Base-by-base conservation (phyloP, 306 rosid genomes). In the Vigna hirtella region DNA sequence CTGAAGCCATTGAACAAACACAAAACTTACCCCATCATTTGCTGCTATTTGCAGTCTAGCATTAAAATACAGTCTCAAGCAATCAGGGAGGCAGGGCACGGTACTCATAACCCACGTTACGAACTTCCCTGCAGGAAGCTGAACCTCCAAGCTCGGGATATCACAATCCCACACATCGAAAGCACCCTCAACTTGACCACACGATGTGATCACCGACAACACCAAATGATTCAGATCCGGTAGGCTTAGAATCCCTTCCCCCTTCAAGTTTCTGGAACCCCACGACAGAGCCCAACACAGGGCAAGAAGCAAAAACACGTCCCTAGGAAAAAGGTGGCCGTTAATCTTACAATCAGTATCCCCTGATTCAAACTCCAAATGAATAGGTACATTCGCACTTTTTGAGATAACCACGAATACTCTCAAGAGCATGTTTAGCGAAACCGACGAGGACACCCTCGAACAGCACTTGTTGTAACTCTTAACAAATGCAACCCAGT, bases 401-500 rank as follows among this genome's bases (percentile, higher is more conserved):
- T 38, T 49, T 2, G 56, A 1, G 15, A 76, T 26, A 17, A 71
- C 80, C 70, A 74, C 43, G 55, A 92, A 89, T 13, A 92, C 81
- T 84, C 92, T 87, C 34, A 88, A 7, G 59, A 92, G 61, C 61
- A 74, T 57, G 78, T 85, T 89, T 28, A 94, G 84, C 5, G 81
- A 86, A 85, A 79, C 49, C 2, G 98, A 89, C 15, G 91, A 79
- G 18, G 97, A 81, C 50, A 81, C 86, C 70, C 91, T 87, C 28
- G 87, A 92, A 77, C 93, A 89, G 64, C 97, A 89, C 63, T 79
- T 92, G 71, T 86, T 89, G 71, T 92, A 94, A 20, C 98, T 93
- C 61, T 48, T 88, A 11, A 92, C 86, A 64, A 94, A 91, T 77
- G 86, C 93, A 74, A 92, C 53, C 98, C 98, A 94, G 20, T 70